Conservation (phyloP, 2,329 filamentous ascomycete genomes). For the Aspergillus pseudonomiae region DNA sequence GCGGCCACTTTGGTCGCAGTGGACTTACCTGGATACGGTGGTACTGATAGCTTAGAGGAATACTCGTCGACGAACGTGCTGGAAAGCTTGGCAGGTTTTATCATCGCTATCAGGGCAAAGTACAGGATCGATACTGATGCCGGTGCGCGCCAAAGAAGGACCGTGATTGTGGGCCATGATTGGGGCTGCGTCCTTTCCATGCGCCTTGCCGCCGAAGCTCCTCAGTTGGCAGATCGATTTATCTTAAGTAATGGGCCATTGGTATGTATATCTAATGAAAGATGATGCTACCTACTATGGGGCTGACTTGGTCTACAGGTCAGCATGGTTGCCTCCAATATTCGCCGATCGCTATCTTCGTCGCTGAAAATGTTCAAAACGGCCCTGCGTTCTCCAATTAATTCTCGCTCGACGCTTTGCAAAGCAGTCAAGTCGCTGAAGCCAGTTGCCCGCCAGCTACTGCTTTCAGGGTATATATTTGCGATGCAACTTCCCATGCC, state of each 20-base stretch:
- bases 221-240: constrained; percentile 58
- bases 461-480: constrained; percentile 59
- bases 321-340: constrained; percentile 47
- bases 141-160: constrained; percentile 43
- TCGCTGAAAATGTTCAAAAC: constrained; percentile 55
- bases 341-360: constrained; percentile 43
- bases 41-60: constrained; percentile 54
- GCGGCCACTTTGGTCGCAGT: constrained; percentile 55
- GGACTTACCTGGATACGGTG: constrained; percentile 63
- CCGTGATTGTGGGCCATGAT: constrained; percentile 57
- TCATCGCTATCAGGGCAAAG: constrained; percentile 52
- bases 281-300: neutral
- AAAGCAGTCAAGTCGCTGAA: constrained; percentile 48
- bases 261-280: constrained; percentile 41
- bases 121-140: constrained; percentile 44
- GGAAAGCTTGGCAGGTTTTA: constrained; percentile 57
- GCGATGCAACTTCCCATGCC: constrained; percentile 54
- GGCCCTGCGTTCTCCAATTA: constrained; percentile 47
- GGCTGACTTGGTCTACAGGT: constrained; percentile 35
- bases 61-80: constrained; percentile 57
- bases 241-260: constrained; percentile 57
- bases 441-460: constrained; percentile 53
- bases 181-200: constrained; percentile 58
- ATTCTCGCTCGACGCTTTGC: constrained; percentile 48
- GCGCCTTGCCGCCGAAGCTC: constrained; percentile 62